phyloP scores from a whole-genome alignment of 164 flowering plant species.

The Dillenia turbinata region DNA sequence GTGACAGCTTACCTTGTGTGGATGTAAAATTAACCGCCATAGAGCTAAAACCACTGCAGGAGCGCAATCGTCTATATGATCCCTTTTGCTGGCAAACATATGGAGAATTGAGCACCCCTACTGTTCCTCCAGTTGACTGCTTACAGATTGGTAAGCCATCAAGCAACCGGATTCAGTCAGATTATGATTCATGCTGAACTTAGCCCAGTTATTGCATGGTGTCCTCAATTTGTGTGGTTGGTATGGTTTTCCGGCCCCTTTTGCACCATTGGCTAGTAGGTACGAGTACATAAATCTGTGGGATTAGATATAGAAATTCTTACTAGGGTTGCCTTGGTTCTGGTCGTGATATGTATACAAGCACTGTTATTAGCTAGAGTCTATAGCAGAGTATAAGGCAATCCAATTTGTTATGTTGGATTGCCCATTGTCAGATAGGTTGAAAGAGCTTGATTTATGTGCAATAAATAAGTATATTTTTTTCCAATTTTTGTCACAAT shows the following conservation, averaged over 20 bases:
- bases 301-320: slow-evolving; percentile 9
- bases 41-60: slow-evolving; percentile 48
- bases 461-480: no score
- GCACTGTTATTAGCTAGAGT: slow-evolving; percentile 7
- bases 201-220: slow-evolving; percentile 13
- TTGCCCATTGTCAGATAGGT: no score
- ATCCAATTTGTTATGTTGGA: no score
- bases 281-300: slow-evolving; percentile 16
- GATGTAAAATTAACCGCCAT: slow-evolving; percentile 50
- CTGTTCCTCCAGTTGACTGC: slow-evolving; percentile 82
- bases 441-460: no score
- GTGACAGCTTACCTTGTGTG: slow-evolving; percentile 57
- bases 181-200: slow-evolving; percentile 58
- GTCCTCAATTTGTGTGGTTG: slow-evolving; percentile 44
- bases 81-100: slow-evolving; percentile 94
- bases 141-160: slow-evolving; percentile 79
- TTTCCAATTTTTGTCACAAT: no score
- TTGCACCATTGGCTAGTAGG: slow-evolving; percentile 27
- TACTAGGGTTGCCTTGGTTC: slow-evolving; percentile 10
- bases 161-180: slow-evolving; percentile 56
- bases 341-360: neutral
- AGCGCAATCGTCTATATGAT: slow-evolving; percentile 41
- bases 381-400: slow-evolving; percentile 2
- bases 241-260: slow-evolving; percentile 57
- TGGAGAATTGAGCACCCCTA: slow-evolving; percentile 73